Conservation (phyloP, 148 eudicot genomes). For the Nyssa sinensis region DNA sequence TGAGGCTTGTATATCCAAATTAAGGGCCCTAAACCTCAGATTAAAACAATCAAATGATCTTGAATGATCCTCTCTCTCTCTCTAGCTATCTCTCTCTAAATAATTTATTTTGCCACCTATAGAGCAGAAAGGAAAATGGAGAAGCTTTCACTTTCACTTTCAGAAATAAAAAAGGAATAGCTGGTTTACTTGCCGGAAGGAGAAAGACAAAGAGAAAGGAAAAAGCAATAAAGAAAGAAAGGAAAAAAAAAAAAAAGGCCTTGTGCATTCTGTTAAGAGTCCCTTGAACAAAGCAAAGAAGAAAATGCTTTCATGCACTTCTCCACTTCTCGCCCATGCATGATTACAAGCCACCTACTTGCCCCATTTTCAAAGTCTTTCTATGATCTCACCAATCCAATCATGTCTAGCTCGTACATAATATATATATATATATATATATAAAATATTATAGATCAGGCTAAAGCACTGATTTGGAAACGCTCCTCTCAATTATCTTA, state of each 20-base stretch:
- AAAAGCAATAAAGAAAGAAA: neutral
- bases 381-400: neutral
- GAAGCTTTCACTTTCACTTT: neutral
- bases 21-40: neutral
- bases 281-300: constrained; percentile 9
- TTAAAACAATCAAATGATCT: neutral
- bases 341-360: constrained; percentile 1
- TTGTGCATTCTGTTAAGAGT: neutral
- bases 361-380: neutral
- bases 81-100: neutral
- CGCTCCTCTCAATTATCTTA: too few species aligned
- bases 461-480: too few species aligned
- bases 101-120: neutral
- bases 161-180: neutral
- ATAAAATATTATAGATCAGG: too few species aligned
- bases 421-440: too few species aligned
- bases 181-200: constrained; percentile 9
- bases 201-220: neutral
- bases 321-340: neutral
- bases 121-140: neutral
- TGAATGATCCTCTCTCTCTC: neutral
- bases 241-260: neutral
- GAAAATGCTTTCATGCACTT: neutral
- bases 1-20: too few species aligned
- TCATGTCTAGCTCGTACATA: too few species aligned